Evolutionary conservation across 1,284 basidiomycete species (phyloP).

Genomic region (Fomitopsis betulina): DNA sequence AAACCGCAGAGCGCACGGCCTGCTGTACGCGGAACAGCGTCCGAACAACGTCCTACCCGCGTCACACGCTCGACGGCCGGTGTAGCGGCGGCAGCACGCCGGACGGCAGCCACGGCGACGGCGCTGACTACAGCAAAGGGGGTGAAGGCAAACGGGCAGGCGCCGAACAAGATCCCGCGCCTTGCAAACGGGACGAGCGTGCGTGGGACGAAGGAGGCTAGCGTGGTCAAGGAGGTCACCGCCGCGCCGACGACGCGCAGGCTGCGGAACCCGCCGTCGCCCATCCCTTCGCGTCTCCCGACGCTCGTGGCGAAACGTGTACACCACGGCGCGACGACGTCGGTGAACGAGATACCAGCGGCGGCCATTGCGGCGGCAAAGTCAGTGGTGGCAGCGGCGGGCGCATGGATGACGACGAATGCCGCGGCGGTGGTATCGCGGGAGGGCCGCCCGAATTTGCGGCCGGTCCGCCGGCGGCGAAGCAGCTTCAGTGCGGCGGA

Average conservation of each 20-base stretch:
- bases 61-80: constrained; percentile 68
- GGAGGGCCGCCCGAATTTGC: constrained; percentile 62
- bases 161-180: constrained; percentile 75
- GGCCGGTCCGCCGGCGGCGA: constrained; percentile 64
- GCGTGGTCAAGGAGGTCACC: constrained; percentile 30
- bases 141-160: constrained; percentile 34
- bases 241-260: constrained; percentile 29
- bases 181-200: constrained; percentile 52
- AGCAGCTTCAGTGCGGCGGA: constrained; percentile 83
- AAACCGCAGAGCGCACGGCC: constrained; percentile 39
- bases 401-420: constrained; percentile 73
- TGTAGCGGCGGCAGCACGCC: constrained; percentile 36
- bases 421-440: constrained; percentile 65
- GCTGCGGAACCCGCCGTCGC: constrained; percentile 40
- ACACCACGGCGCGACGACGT: constrained; percentile 41
- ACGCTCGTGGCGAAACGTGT: constrained; percentile 56
- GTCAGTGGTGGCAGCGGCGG: constrained; percentile 31
- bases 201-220: constrained; percentile 28
- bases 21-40: constrained; percentile 46
- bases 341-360: constrained; percentile 48
- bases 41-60: constrained; percentile 66
- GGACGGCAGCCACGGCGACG: constrained; percentile 29
- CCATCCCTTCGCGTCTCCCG: constrained; percentile 69
- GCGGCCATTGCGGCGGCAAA: constrained; percentile 25
- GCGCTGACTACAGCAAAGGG: constrained; percentile 22